Evolutionary conservation across 2,329 filamentous ascomycete genomes (phyloP).

Genomic region (Zymoseptoria passerinii): DNA sequence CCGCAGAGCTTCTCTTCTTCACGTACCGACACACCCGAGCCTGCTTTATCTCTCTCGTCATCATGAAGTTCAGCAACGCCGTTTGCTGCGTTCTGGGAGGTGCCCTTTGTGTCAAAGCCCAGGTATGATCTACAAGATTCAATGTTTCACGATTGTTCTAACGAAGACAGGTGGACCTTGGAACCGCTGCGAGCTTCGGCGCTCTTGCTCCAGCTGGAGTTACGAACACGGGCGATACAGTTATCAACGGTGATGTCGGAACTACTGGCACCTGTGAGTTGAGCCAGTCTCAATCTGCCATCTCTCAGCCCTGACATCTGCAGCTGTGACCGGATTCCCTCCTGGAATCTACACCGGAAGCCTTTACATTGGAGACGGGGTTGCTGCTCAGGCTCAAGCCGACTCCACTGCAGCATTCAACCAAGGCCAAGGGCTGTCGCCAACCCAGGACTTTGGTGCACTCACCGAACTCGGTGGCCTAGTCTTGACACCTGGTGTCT

Average conservation of each 20-base stretch:
- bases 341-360: constrained; percentile 1
- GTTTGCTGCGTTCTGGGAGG: neutral
- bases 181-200: neutral
- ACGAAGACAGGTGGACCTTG: neutral
- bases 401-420: constrained; percentile 2
- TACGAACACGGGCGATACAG: neutral
- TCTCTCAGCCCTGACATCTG: neutral
- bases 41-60: neutral
- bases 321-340: constrained; percentile 5
- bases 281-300: neutral
- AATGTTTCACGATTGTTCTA: neutral
- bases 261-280: neutral
- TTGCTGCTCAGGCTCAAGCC: constrained; percentile 3
- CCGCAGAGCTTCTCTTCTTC: neutral
- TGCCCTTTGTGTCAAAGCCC: neutral
- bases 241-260: neutral
- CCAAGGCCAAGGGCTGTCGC: neutral
- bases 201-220: neutral
- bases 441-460: neutral
- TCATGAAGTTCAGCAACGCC: neutral
- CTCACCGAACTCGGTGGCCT: constrained; percentile 4
- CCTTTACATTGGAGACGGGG: constrained; percentile 1
- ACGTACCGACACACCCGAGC: neutral
- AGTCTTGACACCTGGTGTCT: constrained; percentile 3
- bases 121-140: neutral